A percentile compares a stretch with the other conserved stretches of the same genome.
phyloP scores from a whole-genome alignment of 495 filamentous ascomycete species.

The Parmelia sp. region DNA sequence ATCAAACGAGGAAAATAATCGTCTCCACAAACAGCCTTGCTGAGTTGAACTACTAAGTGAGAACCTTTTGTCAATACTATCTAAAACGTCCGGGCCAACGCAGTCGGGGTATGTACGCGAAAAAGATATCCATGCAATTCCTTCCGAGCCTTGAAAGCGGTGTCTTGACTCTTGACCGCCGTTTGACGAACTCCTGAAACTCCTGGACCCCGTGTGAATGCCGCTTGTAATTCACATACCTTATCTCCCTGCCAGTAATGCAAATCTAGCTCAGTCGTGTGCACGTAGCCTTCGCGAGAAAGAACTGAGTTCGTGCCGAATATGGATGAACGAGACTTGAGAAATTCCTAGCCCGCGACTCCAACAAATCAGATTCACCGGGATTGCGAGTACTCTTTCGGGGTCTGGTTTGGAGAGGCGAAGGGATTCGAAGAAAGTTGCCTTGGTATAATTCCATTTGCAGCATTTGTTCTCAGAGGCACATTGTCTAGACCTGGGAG shows the following conservation, averaged over 20 bases:
- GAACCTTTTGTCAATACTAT: not conserved
- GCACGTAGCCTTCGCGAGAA: not conserved
- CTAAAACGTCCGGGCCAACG: conserved; percentile 1
- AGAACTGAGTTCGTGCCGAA: not conserved
- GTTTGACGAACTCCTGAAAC: not conserved
- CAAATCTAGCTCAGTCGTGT: not conserved
- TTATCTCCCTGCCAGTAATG: not conserved
- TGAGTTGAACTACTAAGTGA: not conserved
- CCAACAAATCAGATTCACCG: conserved; percentile 1
- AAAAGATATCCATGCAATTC: conserved; percentile 1
- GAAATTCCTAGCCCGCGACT: not conserved
- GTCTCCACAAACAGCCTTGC: not conserved
- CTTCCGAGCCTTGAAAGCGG: not conserved
- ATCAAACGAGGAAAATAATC: not conserved
- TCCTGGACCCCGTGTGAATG: conserved; percentile 7
- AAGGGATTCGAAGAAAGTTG: conserved; percentile 11
- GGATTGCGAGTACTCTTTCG: conserved; percentile 12
- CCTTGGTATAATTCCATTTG: conserved; percentile 3
- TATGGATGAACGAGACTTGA: not conserved
- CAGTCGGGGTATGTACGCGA: conserved; percentile 7
- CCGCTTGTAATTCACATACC: not conserved
- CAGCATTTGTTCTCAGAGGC: conserved; percentile 5
- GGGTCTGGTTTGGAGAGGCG: not conserved
- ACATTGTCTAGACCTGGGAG: not conserved
- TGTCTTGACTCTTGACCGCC: conserved; percentile 4